Conservation (phyloP, 129 eudicot genomes). For the Scalesia atractyloides region DNA sequence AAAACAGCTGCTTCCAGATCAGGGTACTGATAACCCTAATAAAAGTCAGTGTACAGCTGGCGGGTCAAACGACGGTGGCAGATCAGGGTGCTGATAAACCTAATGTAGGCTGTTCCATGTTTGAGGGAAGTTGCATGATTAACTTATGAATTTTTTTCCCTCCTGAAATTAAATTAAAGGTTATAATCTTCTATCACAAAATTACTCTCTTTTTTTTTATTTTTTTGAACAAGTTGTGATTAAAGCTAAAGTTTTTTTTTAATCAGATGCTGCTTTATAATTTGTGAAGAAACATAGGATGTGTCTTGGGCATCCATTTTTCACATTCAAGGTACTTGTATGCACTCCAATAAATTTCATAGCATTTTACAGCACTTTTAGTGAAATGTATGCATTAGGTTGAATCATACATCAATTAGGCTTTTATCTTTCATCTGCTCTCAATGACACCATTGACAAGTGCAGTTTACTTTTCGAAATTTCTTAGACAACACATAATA, state of each 20-base stretch:
- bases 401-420: background rate
- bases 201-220: background rate
- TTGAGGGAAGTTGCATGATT: constrained; percentile 88
- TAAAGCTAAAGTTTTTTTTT: constrained; percentile 24
- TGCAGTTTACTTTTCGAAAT: background rate
- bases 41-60: constrained; percentile 30
- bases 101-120: constrained; percentile 78
- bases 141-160: constrained; percentile 85
- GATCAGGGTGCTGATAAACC: too few species aligned
- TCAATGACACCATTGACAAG: background rate
- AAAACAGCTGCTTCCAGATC: constrained; percentile 79
- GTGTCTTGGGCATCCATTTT: constrained; percentile 96
- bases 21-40: constrained; percentile 49
- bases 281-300: constrained; percentile 90
- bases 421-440: constrained; percentile 7
- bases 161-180: constrained; percentile 88
- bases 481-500: background rate
- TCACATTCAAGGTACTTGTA: constrained; percentile 84
- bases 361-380: background rate
- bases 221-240: background rate
- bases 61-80: constrained; percentile 43
- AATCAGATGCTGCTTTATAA: constrained; percentile 84
- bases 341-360: background rate
- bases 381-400: background rate
- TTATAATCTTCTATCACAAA: constrained; percentile 6